Evolutionary conservation across 805 yeast genomes (phyloP).

Genomic region (Suhomyces emberorum): DNA sequence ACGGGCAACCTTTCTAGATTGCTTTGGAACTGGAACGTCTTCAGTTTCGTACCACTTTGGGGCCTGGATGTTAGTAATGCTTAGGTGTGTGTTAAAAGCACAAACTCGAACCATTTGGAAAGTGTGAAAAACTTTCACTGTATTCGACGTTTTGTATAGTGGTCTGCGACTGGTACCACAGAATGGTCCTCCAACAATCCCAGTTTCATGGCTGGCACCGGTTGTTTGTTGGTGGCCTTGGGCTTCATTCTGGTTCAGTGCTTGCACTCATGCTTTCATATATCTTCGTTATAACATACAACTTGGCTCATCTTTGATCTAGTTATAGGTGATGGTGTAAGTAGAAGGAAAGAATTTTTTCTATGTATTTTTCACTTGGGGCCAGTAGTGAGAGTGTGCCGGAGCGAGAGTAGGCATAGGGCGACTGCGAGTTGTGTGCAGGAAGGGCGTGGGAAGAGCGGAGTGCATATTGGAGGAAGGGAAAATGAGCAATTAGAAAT

Average conservation of each 20-base stretch:
- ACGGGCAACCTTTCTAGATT: constrained; percentile 85
- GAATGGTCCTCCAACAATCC: neutral
- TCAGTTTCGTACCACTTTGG: constrained; percentile 95
- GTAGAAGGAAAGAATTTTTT: constrained; percentile 12
- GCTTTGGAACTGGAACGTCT: constrained; percentile 83
- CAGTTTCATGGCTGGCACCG: neutral
- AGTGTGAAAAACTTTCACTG: too few species aligned
- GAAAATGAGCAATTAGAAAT: constrained; percentile 1
- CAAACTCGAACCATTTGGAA: too few species aligned
- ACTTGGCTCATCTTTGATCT: constrained; percentile 20
- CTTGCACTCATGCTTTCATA: neutral
- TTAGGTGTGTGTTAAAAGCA: too few species aligned
- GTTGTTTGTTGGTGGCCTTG: neutral
- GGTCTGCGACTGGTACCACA: neutral
- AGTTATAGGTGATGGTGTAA: constrained; percentile 15
- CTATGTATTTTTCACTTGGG: constrained; percentile 10
- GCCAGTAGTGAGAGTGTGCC: constrained; percentile 1
- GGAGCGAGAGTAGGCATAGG: constrained; percentile 1
- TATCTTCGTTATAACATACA: constrained; percentile 23
- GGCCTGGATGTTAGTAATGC: constrained; percentile 45
- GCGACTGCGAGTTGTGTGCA: constrained; percentile 2
- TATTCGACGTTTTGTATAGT: too few species aligned
- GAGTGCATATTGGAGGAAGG: constrained; percentile 1
- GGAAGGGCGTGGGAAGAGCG: neutral
- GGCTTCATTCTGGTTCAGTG: too few species aligned